phyloP scores from a whole-genome alignment of 192 early-diverging fungal species.

The Pilobolus umbonatus region DNA sequence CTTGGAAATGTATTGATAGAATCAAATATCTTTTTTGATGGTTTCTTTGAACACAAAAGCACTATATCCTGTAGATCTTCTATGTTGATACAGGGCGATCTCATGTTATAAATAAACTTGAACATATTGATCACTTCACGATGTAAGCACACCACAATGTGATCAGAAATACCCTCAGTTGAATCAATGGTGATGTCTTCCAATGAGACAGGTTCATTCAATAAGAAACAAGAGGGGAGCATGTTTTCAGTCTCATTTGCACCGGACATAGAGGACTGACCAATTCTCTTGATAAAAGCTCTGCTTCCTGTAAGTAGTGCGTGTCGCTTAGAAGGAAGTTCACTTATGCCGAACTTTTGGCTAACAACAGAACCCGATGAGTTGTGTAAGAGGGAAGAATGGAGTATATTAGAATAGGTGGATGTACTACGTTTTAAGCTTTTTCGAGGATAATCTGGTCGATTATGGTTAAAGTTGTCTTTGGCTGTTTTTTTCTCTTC shows the following conservation, averaged over 20 bases:
- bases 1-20: slow-evolving; percentile 37
- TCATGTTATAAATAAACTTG: slow-evolving; percentile 24
- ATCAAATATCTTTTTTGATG: slow-evolving; percentile 31
- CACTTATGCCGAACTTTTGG: not conserved
- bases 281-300: slow-evolving; percentile 6
- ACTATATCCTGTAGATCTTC: slow-evolving; percentile 44
- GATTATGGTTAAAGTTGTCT: too few relatives aligned
- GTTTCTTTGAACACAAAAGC: slow-evolving; percentile 30
- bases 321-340: slow-evolving; percentile 10
- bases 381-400: not conserved
- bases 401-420: not conserved
- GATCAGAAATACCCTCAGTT: slow-evolving; percentile 14
- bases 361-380: not conserved
- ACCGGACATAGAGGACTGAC: slow-evolving; percentile 6
- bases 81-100: slow-evolving; percentile 27
- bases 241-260: not conserved
- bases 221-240: slow-evolving; percentile 11
- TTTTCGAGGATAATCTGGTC: too few relatives aligned
- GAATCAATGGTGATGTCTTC: slow-evolving; percentile 11
- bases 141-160: slow-evolving; percentile 40
- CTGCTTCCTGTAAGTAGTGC: slow-evolving; percentile 15
- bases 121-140: slow-evolving; percentile 28
- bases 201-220: not conserved
- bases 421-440: too few relatives aligned
- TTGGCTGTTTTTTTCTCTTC: too few relatives aligned